Conservation (phyloP, 768 basidiomycete genomes). For the Lentinula edodes region DNA sequence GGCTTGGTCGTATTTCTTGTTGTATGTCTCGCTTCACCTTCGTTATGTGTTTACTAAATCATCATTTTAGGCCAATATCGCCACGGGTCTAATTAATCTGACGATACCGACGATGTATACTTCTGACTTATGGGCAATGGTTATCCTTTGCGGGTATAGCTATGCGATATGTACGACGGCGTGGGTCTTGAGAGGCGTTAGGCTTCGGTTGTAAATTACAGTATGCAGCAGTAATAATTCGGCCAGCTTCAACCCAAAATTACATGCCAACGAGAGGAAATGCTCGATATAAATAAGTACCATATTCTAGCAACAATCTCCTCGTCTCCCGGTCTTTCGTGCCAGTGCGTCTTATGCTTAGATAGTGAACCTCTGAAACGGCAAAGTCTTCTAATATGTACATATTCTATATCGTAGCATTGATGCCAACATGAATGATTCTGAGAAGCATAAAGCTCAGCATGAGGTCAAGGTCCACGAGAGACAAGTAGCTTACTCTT, state of each 20-base stretch:
- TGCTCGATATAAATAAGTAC: too few species aligned
- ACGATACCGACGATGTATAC: slow-evolving; percentile 78
- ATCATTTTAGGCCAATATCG: slow-evolving; percentile 67
- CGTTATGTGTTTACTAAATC: neutral
- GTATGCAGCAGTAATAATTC: neutral
- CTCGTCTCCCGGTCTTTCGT: too few species aligned
- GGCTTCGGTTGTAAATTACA: slow-evolving; percentile 8
- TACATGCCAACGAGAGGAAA: too few species aligned
- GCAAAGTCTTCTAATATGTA: neutral
- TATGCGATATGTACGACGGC: slow-evolving; percentile 53
- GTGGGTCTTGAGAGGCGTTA: slow-evolving; percentile 38
- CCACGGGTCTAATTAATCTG: slow-evolving; percentile 83
- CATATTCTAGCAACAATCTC: too few species aligned
- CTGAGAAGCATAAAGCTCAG: slow-evolving; percentile 16
- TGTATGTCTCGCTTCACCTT: slow-evolving; percentile 38
- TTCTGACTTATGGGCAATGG: slow-evolving; percentile 48
- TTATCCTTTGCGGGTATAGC: slow-evolving; percentile 58
- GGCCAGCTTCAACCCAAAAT: too few species aligned
- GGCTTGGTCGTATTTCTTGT: slow-evolving; percentile 74
- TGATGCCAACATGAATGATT: slow-evolving; percentile 55
- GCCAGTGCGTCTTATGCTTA: neutral
- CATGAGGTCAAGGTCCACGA: neutral
- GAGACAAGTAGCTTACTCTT: slow-evolving; percentile 35
- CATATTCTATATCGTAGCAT: slow-evolving; percentile 36
- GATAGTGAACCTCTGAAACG: neutral